Evolutionary conservation across 1,139 yeast species (phyloP), one percentile per base, ranked within the genome.

Genomic region (Kazachstania sp.): DNA sequence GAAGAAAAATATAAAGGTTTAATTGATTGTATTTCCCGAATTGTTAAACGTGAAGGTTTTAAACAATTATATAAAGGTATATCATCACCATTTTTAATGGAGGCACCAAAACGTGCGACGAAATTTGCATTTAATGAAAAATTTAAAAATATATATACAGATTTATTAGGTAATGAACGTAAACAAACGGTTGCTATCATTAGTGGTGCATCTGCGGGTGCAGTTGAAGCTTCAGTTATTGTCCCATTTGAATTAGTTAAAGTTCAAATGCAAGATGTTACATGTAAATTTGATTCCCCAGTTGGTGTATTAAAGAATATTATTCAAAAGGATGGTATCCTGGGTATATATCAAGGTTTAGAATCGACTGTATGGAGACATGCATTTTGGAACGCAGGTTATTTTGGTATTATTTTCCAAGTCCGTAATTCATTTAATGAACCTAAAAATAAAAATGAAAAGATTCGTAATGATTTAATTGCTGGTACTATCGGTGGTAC

Each of bases 351-450:
- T 71, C 88, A 87, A 65, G 99, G 99, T 51, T 73, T 92, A 58
- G 99, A 92, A 71, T 90, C 97, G 23, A 92, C 98, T 18, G 71
- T 94, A 66, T 90, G 97, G 95, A 85, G 99, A 77, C 98, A 92
- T 67, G 78, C 86, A 53, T 73, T 81, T 55, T 92, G 99, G 99
- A 92, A 94, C 68, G 96, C 97, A 43, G 98, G 98, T 51, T 92
- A 94, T 72, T 92, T 92, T 65, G 98, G 99, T 53, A 80, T 85
- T 58, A 92, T 92, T 60, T 86, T 81, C 78, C 95, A 87, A 71
- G 83, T 87, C 50, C 79, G 95, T 69, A 65, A 73, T 8, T 57
- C 86, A 56, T 74, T 94, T 72, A 97, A 97, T 57, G 72, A 77
- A 66, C 88, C 96, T 43, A 77, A 79, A 54, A 75, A 74, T 52